A percentile compares a stretch with the other conserved stretches of the same genome.
Conservation (phyloP, 805 yeast species). For the Hermanozyma aechmeae region DNA sequence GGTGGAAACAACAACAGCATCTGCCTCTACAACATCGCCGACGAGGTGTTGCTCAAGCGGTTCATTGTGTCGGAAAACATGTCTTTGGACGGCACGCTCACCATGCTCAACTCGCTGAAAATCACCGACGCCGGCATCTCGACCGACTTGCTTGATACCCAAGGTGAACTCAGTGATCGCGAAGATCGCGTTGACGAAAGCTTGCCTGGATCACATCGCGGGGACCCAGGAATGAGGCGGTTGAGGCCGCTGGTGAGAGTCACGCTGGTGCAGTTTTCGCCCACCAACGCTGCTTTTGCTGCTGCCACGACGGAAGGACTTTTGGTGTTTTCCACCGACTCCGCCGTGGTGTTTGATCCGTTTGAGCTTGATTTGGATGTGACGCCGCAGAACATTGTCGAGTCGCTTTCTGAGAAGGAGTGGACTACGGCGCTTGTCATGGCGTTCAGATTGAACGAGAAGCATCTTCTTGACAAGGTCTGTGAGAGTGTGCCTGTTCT, state of each 20-base stretch:
- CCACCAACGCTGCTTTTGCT: conserved; percentile 83
- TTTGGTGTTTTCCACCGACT: conserved; percentile 72
- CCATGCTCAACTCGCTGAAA: conserved; percentile 65
- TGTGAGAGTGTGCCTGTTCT: conserved; percentile 65
- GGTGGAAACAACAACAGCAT: conserved; percentile 91
- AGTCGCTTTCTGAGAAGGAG: conserved; percentile 47
- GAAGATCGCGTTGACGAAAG: conserved; percentile 71
- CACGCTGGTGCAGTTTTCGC: conserved; percentile 71
- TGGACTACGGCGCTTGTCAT: conserved; percentile 76
- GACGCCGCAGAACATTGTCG: conserved; percentile 69
- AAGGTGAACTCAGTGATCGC: conserved; percentile 77
- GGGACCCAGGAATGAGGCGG: conserved; percentile 67
- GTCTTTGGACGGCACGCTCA: conserved; percentile 83
- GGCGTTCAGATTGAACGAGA: conserved; percentile 90
- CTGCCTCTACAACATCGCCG: conserved; percentile 82
- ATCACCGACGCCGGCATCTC: conserved; percentile 82
- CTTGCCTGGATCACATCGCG: conserved; percentile 79
- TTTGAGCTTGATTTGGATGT: conserved; percentile 89
- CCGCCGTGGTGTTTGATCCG: conserved; percentile 75
- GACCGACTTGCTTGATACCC: conserved; percentile 68
- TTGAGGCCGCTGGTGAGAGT: conserved; percentile 80
- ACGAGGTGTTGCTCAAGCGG: conserved; percentile 75
- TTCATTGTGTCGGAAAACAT: conserved; percentile 83
- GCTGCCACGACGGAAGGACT: conserved; percentile 95
- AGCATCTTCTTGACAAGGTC: conserved; percentile 57